Evolutionary conservation across 768 basidiomycete genomes (phyloP), one percentile per base, ranked within the genome.

Genomic region (Agaricus subrufescens): DNA sequence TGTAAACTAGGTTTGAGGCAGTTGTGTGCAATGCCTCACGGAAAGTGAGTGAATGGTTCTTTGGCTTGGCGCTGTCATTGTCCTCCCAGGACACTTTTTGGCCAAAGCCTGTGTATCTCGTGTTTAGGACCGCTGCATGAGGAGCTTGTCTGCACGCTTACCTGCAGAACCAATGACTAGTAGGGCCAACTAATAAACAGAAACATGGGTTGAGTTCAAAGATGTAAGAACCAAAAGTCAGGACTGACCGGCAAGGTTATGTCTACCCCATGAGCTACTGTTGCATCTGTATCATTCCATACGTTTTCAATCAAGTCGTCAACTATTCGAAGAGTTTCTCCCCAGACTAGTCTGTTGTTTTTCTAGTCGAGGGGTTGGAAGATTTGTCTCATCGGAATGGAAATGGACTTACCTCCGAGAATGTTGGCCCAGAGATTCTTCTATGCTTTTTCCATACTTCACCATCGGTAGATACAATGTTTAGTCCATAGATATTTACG

Each of bases 361-460:
- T 70, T 72, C 77, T 79, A 42, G 34, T 12, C 54, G 37, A 44
- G 19, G 2, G 14, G 8, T 10, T 50, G 19, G 19, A 19, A n/a
- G 31, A 19, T 34, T n/a, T 10, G 15, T 25, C 25, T 1, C 4
- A 57, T 1, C 19, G 1, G 19, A 19, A 46, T 2, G 14, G 27
- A 29, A 45, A 4, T 26, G 37, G 39, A 60, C 68, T 44, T 53
- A 83, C 83, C 65, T 85, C 84, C 5, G 82, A 81, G 65, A 87
- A 87, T 0, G 83, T 78, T n/a, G 85, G 84, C 1, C 82, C 82
- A 15, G 78, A 70, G 39, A 87, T 77, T 64, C 81, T 84, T 46
- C 85, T 69, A 59, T 84, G 84, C 31, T 78, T 77, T 65, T 85
- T 85, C 85, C 85, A 88, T 57, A 81, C 74, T 3, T 82, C 78